phyloP scores from a whole-genome alignment of 768 basidiomycete genomes.

The Ramaria sp. region DNA sequence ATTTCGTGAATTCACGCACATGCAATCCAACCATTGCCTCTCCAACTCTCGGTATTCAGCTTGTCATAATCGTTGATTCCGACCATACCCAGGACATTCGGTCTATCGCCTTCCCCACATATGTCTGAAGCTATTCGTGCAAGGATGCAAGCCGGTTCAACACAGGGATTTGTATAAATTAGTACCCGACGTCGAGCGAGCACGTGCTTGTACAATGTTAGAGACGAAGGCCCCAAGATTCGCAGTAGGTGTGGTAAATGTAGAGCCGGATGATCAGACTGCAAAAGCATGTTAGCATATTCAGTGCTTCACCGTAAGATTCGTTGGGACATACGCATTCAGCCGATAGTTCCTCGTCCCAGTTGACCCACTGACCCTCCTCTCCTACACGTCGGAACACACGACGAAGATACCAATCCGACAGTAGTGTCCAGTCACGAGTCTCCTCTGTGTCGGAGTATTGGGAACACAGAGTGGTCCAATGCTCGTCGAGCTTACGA shows the following conservation, averaged over 20 bases:
- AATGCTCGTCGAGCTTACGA: conserved; percentile 25
- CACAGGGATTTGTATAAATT: conserved; percentile 70
- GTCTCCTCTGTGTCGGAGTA: conserved; percentile 22
- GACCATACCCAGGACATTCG: conserved; percentile 65
- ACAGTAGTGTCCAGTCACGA: conserved; percentile 2
- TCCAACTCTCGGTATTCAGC: conserved; percentile 42
- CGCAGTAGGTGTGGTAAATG: conserved; percentile 69
- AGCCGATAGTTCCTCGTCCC: conserved; percentile 10
- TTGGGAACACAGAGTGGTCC: background rate
- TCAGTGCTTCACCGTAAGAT: conserved; percentile 7
- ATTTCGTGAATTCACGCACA: conserved; percentile 28
- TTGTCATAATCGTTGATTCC: conserved; percentile 65
- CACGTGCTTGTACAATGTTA: conserved; percentile 74
- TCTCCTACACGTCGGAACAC: conserved; percentile 9
- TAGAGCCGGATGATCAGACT: conserved; percentile 40
- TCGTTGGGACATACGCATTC: background rate
- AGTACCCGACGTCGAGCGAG: conserved; percentile 66
- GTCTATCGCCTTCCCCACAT: conserved; percentile 27
- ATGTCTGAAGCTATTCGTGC: conserved; percentile 54
- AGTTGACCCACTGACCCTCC: conserved; percentile 3
- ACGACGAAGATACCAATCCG: conserved; percentile 7
- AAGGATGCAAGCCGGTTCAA: conserved; percentile 68
- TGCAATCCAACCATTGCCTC: conserved; percentile 72
- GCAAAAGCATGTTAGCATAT: conserved; percentile 13
- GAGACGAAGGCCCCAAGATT: conserved; percentile 65